Evolutionary conservation across 148 eudicot species (phyloP).

Genomic region (Cornus controversa): DNA sequence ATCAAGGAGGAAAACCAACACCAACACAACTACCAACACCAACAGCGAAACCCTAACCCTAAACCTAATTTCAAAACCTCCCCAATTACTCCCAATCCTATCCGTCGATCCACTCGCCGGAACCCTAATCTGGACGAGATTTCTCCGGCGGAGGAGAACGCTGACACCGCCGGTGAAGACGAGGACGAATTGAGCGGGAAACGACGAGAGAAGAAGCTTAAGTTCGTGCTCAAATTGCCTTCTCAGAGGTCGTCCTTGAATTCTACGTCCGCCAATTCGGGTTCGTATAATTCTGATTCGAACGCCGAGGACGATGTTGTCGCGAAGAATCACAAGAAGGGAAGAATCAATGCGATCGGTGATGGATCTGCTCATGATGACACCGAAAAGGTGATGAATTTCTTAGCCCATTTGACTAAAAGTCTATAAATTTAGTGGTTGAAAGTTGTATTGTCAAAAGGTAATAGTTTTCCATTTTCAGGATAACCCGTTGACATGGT

Average conservation of each 20-base stretch:
- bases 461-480: not conserved
- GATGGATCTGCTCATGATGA: constrained; percentile 33
- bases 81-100: constrained; percentile 19
- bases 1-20: constrained; percentile 27
- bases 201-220: constrained; percentile 28
- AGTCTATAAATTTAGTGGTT: not conserved
- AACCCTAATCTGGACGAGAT: constrained; percentile 35
- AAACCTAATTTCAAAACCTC: constrained; percentile 16
- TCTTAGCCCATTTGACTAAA: not conserved
- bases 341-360: constrained; percentile 35
- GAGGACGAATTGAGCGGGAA: constrained; percentile 15
- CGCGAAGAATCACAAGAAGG: constrained; percentile 22
- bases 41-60: not conserved
- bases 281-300: constrained; percentile 11
- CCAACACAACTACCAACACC: not conserved
- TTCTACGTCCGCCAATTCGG: constrained; percentile 17
- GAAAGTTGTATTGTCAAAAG: not conserved
- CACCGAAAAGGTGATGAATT: constrained; percentile 28
- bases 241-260: constrained; percentile 15
- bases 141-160: not conserved
- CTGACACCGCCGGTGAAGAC: not conserved
- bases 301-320: constrained; percentile 19
- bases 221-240: constrained; percentile 25
- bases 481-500: not conserved
- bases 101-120: constrained; percentile 49